A percentile compares a stretch with the other conserved stretches of the same genome.
These are phyloP conservation scores for Plasmodium gaboni DNA, from an alignment of 169 alveolate genomes.

Conservation along the genomic window DNA sequence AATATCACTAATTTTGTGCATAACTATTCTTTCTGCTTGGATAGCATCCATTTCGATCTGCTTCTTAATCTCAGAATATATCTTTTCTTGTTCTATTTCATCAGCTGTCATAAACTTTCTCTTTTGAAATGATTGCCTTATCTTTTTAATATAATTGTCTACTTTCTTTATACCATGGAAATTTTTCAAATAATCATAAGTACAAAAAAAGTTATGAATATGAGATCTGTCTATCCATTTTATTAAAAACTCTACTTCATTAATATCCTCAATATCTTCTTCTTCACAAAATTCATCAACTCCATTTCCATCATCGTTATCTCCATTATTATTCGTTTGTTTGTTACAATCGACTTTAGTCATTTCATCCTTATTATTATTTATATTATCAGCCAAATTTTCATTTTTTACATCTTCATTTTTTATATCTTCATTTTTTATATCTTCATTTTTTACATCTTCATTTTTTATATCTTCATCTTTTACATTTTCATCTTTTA, in stretches of 20 bases:
- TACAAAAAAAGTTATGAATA: conserved; percentile 92
- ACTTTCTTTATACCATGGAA: conserved; percentile 88
- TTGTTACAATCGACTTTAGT: not conserved
- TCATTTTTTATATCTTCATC: not conserved
- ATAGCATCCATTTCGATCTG: conserved; percentile 93
- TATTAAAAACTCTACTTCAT: conserved; percentile 86
- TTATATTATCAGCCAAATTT: not conserved
- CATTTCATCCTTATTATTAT: no score
- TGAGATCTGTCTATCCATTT: conserved; percentile 94
- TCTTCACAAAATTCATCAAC: conserved; percentile 71
- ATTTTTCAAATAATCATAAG: conserved; percentile 86
- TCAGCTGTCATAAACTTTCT: conserved; percentile 90
- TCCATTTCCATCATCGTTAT: conserved; percentile 18
- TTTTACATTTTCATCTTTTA: not conserved
- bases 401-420: not conserved
- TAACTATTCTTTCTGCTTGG: conserved; percentile 90
- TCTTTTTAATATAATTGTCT: conserved; percentile 89
- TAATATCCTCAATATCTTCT: conserved; percentile 66
- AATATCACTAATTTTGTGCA: conserved; percentile 77
- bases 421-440: not conserved
- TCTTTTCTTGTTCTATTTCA: conserved; percentile 92
- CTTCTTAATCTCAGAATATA: conserved; percentile 88
- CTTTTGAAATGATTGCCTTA: conserved; percentile 84
- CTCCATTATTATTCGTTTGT: not conserved
- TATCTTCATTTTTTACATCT: not conserved